phyloP scores from a whole-genome alignment of 805 yeast species.

The Phaffomyces antillensis region DNA sequence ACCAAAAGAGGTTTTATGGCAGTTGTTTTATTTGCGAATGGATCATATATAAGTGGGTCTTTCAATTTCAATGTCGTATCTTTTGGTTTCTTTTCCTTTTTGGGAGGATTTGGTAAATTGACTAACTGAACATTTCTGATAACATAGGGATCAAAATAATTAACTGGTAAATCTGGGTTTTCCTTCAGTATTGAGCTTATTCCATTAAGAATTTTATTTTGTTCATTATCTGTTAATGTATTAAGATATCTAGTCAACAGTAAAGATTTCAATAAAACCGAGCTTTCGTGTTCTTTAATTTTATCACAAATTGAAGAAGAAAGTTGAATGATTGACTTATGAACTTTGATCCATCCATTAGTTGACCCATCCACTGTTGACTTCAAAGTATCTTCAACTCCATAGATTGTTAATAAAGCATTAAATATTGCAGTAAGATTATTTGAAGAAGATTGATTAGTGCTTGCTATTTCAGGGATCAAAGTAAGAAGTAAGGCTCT shows the following conservation, averaged over 20 bases:
- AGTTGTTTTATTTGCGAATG: constrained; percentile 28
- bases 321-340: constrained; percentile 45
- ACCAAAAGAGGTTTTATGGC: constrained; percentile 32
- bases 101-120: constrained; percentile 21
- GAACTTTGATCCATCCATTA: constrained; percentile 49
- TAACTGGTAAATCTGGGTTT: constrained; percentile 18
- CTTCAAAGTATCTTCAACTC: constrained; percentile 38
- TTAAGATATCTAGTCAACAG: constrained; percentile 50
- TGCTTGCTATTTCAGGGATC: constrained; percentile 29
- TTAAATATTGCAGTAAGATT: constrained; percentile 40
- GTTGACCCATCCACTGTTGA: constrained; percentile 19
- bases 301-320: constrained; percentile 49
- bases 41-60: constrained; percentile 51
- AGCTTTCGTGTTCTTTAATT: constrained; percentile 37
- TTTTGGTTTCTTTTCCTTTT: constrained; percentile 10
- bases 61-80: constrained; percentile 8
- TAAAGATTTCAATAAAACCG: constrained; percentile 42
- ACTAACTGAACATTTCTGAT: constrained; percentile 42
- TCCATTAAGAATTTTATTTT: constrained; percentile 31
- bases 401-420: constrained; percentile 45
- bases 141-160: constrained; percentile 72
- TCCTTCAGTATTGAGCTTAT: constrained; percentile 25
- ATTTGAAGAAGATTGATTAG: constrained; percentile 7
- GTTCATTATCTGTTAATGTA: constrained; percentile 53
- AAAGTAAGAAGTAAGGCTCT: constrained; percentile 54